phyloP scores from a whole-genome alignment of 2,329 filamentous ascomycete species.

The Phialocephala subalpina region DNA sequence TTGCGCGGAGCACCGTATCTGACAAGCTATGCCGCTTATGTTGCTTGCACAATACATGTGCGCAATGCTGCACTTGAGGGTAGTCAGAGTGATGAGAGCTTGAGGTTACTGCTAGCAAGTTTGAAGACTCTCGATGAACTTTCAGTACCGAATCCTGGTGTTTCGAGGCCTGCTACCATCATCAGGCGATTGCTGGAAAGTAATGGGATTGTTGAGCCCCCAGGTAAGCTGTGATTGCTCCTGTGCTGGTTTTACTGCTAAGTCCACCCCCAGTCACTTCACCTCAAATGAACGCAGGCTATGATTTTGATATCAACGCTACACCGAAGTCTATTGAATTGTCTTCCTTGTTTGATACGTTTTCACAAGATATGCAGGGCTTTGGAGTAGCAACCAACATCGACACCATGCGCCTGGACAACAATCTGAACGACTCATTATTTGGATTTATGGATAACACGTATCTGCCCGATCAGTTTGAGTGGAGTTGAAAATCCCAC shows the following conservation, averaged over 20 bases:
- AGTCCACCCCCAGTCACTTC: not conserved
- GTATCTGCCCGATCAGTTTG: not conserved
- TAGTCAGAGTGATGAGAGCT: slow-evolving; percentile 36
- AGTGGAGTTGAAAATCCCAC: not conserved
- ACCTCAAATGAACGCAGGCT: not conserved
- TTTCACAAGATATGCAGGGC: not conserved
- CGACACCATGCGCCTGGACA: not conserved
- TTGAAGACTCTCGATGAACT: slow-evolving; percentile 46
- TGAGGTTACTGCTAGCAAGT: slow-evolving; percentile 40
- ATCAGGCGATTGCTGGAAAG: slow-evolving; percentile 13
- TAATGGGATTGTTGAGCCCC: slow-evolving; percentile 1
- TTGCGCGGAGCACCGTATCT: slow-evolving; percentile 51
- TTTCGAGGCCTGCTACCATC: slow-evolving; percentile 24
- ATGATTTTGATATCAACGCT: not conserved
- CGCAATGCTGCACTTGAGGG: slow-evolving; percentile 46
- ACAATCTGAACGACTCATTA: not conserved
- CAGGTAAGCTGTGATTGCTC: not conserved
- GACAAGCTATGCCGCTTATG: slow-evolving; percentile 52
- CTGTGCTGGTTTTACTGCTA: not conserved
- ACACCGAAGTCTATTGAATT: slow-evolving; percentile 6
- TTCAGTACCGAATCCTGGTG: slow-evolving; percentile 41
- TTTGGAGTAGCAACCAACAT: not conserved
- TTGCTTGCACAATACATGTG: slow-evolving; percentile 51
- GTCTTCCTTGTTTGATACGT: slow-evolving; percentile 4
- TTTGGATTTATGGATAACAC: slow-evolving; percentile 8